phyloP scores from a whole-genome alignment of 2,329 filamentous ascomycete species.

The Byssothecium circinans region DNA sequence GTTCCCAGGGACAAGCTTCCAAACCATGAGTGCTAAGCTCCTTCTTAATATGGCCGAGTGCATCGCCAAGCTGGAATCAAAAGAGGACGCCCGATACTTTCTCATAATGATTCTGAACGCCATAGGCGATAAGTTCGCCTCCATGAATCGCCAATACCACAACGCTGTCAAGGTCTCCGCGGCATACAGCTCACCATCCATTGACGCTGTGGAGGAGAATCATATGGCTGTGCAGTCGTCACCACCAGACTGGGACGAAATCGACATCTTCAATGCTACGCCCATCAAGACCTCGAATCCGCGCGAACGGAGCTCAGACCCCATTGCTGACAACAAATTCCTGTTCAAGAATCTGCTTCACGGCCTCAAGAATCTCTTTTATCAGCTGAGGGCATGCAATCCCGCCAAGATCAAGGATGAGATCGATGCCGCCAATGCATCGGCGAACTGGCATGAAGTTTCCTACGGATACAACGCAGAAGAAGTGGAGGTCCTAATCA shows the following conservation, averaged over 20 bases:
- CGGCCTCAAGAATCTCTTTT: constrained; percentile 94
- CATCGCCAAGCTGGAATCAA: constrained; percentile 91
- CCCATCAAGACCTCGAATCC: constrained; percentile 95
- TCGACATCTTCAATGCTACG: constrained; percentile 94
- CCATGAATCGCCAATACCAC: constrained; percentile 94
- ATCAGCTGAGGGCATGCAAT: constrained; percentile 90
- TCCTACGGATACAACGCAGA: constrained; percentile 96
- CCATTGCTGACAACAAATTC: constrained; percentile 96
- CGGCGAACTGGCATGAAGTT: constrained; percentile 90
- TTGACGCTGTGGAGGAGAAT: constrained; percentile 69
- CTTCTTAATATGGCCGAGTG: constrained; percentile 97
- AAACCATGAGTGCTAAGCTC: constrained; percentile 98
- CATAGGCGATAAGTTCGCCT: constrained; percentile 95
- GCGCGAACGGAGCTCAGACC: constrained; percentile 83
- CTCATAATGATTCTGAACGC: constrained; percentile 97
- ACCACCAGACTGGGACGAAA: constrained; percentile 93
- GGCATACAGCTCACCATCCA: constrained; percentile 67
- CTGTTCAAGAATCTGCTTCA: constrained; percentile 96
- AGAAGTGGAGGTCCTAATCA: constrained; percentile 94
- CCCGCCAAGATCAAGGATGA: constrained; percentile 56
- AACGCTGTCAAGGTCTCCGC: constrained; percentile 94
- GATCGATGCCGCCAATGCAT: constrained; percentile 77
- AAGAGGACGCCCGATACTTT: constrained; percentile 91
- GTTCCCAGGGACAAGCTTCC: constrained; percentile 96
- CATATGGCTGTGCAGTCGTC: constrained; percentile 81